phyloP scores from a whole-genome alignment of 768 basidiomycete species.

The Plicaturopsis crispa region DNA sequence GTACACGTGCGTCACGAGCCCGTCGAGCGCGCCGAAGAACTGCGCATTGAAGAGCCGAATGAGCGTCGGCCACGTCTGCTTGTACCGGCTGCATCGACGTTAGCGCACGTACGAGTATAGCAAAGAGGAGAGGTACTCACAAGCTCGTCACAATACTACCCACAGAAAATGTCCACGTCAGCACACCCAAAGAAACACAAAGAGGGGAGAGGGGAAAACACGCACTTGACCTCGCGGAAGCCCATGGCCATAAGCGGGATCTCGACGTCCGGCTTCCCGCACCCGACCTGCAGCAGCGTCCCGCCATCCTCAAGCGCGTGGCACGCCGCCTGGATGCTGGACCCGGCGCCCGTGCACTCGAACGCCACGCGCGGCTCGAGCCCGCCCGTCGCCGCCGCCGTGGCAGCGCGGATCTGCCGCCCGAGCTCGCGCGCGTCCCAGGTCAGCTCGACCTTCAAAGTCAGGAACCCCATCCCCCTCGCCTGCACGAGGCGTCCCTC shows the following conservation, averaged over 20 bases:
- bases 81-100: no score
- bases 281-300: constrained; percentile 1
- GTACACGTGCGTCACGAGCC: background rate
- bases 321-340: constrained; percentile 3
- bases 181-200: background rate
- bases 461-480: constrained; percentile 1
- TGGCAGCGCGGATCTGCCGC: constrained; percentile 2
- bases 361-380: constrained; percentile 7
- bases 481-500: constrained; percentile 4
- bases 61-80: constrained; percentile 3
- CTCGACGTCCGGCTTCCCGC: constrained; percentile 3
- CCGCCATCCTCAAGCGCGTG: constrained; percentile 1
- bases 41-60: constrained; percentile 1
- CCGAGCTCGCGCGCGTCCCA: constrained; percentile 1
- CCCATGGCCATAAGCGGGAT: constrained; percentile 2
- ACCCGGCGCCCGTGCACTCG: constrained; percentile 6
- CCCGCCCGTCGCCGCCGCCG: background rate
- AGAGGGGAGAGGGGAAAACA: no score
- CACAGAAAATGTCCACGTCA: background rate
- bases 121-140: no score
- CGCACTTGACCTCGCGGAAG: constrained; percentile 3
- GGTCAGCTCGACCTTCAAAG: constrained; percentile 2
- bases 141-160: constrained; percentile 1
- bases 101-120: no score
- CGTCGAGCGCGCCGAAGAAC: background rate